These are phyloP conservation scores for Xylaria sp. DNA, from an alignment of 2,329 filamentous ascomycete species.

Conservation along the genomic window DNA sequence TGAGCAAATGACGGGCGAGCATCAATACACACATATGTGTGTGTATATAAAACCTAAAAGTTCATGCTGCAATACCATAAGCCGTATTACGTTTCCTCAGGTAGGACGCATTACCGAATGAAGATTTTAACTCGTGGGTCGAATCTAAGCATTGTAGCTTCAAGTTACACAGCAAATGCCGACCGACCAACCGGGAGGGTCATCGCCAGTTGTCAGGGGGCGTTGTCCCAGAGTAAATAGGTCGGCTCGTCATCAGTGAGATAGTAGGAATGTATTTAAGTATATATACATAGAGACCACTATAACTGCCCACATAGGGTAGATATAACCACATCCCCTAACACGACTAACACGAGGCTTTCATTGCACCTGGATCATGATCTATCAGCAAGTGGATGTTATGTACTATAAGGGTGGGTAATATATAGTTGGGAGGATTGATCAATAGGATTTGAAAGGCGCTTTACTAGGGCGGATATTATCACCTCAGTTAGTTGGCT, in stretches of 20 bases:
- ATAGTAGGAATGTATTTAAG: no score
- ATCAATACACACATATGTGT: not conserved
- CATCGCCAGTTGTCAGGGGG: no score
- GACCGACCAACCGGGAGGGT: not conserved
- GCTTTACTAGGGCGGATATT: not conserved
- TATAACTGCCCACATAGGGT: no score
- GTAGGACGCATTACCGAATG: not conserved
- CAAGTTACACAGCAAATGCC: conserved; percentile 5
- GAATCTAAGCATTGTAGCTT: not conserved
- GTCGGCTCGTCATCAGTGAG: no score
- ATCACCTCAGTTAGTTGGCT: not conserved
- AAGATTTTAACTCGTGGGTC: not conserved
- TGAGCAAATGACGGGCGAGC: not conserved
- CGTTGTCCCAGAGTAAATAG: no score
- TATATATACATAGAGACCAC: no score
- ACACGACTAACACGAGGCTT: no score
- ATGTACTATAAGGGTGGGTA: not conserved
- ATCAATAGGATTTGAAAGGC: not conserved
- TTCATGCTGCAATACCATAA: not conserved
- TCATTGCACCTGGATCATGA: not conserved
- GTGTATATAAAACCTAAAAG: no score
- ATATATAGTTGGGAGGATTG: not conserved
- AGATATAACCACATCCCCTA: no score
- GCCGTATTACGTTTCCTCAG: not conserved
- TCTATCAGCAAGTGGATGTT: not conserved